These are phyloP conservation scores for Penicillium crystallinum DNA, from an alignment of 495 filamentous ascomycete species.

Conservation along the genomic window DNA sequence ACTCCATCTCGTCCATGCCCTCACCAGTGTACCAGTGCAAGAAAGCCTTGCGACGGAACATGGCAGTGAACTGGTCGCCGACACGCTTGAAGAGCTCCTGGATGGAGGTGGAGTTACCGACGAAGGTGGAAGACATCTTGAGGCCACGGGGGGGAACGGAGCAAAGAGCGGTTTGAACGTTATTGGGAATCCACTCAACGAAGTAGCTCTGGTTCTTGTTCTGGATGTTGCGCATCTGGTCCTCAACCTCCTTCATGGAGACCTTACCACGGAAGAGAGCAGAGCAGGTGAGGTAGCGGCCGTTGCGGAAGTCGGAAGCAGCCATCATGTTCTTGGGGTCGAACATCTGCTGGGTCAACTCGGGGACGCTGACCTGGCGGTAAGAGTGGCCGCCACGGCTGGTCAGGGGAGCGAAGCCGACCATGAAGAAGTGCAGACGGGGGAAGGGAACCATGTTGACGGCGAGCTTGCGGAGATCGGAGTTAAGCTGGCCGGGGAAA, in stretches of 20 bases:
- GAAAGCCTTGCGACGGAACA: conserved; percentile 99
- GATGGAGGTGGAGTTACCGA: conserved; percentile 99
- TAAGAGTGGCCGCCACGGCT: conserved; percentile 91
- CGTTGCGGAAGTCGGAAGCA: conserved; percentile 98
- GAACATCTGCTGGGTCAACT: conserved; percentile 99
- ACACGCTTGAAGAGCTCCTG: conserved; percentile 99
- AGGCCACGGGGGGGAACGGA: conserved; percentile 96
- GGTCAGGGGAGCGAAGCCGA: conserved; percentile 98
- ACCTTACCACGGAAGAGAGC: conserved; percentile 99
- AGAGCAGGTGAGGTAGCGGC: conserved; percentile 98
- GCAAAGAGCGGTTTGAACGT: conserved; percentile 99
- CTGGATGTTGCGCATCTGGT: conserved; percentile 99
- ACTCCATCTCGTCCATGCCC: conserved; percentile 99
- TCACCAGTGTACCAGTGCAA: conserved; percentile 99
- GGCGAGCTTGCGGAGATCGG: conserved; percentile 97
- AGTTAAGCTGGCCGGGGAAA: conserved; percentile 99
- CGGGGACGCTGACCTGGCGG: conserved; percentile 95
- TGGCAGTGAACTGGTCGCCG: conserved; percentile 98
- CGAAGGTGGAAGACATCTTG: conserved; percentile 99
- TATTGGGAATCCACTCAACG: conserved; percentile 99
- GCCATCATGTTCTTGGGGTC: conserved; percentile 99
- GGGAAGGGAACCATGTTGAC: conserved; percentile 99
- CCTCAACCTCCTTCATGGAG: conserved; percentile 99
- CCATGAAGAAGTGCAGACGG: conserved; percentile 99
- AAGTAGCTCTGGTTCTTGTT: conserved; percentile 99